Percentiles rank a stretch among this genome's conserved stretches.
Evolutionary conservation across 805 yeast species (phyloP).

Genomic region (Ogataea thermomethanolica): DNA sequence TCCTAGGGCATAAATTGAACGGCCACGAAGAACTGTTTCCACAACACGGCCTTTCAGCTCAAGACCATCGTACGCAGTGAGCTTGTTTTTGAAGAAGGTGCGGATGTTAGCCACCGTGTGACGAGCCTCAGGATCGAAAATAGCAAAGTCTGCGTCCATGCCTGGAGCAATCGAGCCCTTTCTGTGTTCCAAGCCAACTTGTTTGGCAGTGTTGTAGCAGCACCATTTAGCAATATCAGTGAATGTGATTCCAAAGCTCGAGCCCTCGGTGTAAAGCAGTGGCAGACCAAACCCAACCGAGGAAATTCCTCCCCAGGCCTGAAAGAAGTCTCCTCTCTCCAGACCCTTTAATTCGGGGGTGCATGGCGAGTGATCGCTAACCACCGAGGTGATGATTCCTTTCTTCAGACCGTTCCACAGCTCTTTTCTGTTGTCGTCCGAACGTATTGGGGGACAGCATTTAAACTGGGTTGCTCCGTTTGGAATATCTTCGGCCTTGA

Average conservation of each 20-base stretch:
- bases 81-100: constrained; percentile 76
- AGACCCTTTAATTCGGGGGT: constrained; percentile 85
- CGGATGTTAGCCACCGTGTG: constrained; percentile 51
- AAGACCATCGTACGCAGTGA: constrained; percentile 82
- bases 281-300: constrained; percentile 91
- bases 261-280: constrained; percentile 73
- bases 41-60: constrained; percentile 67
- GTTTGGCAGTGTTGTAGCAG: constrained; percentile 76
- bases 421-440: constrained; percentile 62
- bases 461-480: constrained; percentile 79
- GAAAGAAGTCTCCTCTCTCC: constrained; percentile 79
- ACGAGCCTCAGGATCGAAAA: constrained; percentile 63
- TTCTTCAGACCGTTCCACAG: constrained; percentile 76
- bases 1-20: constrained; percentile 54
- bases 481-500: constrained; percentile 74
- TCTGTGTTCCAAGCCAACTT: constrained; percentile 67
- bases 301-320: constrained; percentile 96
- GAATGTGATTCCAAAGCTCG: constrained; percentile 33
- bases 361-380: constrained; percentile 95
- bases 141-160: constrained; percentile 81
- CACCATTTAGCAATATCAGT: constrained; percentile 77
- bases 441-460: constrained; percentile 93
- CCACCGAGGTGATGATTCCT: constrained; percentile 74
- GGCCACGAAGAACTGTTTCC: constrained; percentile 79
- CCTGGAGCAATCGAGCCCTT: constrained; percentile 78